Evolutionary conservation across 805 yeast genomes (phyloP).

Genomic region (Millerago galiae): DNA sequence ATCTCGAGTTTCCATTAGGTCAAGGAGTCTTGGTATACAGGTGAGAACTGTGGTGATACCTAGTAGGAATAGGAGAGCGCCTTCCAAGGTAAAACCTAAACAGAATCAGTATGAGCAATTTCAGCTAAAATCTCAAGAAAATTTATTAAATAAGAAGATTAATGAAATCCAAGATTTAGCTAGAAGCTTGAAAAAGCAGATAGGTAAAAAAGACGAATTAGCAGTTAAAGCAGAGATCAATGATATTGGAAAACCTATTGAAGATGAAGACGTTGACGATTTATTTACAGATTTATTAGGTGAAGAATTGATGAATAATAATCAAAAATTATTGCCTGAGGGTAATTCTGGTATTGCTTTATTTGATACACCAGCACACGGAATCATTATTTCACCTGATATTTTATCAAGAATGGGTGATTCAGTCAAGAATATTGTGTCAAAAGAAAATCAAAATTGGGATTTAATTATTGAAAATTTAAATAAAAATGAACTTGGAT

Average conservation of each 20-base stretch:
- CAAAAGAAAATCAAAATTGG: conserved; percentile 41
- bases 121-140: background rate
- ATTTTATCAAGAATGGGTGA: conserved; percentile 35
- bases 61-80: background rate
- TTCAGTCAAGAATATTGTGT: conserved; percentile 33
- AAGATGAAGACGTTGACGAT: conserved; percentile 18
- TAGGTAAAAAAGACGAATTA: conserved; percentile 12
- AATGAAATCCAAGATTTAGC: conserved; percentile 15
- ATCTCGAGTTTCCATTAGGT: background rate
- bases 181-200: conserved; percentile 10
- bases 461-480: conserved; percentile 23
- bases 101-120: background rate
- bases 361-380: conserved; percentile 22
- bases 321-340: background rate
- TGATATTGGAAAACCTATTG: conserved; percentile 10
- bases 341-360: conserved; percentile 3
- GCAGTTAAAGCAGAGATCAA: conserved; percentile 11
- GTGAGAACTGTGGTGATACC: conserved; percentile 5
- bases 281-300: conserved; percentile 13
- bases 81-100: background rate
- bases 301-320: background rate
- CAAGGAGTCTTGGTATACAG: background rate
- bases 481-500: conserved; percentile 26
- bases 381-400: conserved; percentile 27
- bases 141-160: conserved; percentile 13